Evolutionary conservation across 2,329 filamentous ascomycete genomes (phyloP).

Genomic region (Penicillium sp.): DNA sequence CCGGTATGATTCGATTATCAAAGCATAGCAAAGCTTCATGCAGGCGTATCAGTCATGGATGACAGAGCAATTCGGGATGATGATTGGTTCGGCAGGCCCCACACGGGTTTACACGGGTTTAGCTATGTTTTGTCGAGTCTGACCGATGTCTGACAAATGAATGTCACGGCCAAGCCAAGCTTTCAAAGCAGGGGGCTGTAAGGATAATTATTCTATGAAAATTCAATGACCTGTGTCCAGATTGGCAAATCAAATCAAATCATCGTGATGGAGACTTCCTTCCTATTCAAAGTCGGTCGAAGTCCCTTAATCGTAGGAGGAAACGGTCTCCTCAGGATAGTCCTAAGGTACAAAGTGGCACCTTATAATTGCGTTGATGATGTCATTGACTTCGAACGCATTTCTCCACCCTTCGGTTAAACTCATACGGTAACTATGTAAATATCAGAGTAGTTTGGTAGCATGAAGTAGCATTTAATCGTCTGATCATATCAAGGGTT

Average conservation of each 20-base stretch:
- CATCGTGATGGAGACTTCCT: neutral
- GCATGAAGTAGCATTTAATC: neutral
- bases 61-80: constrained; percentile 21
- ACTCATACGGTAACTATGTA: neutral
- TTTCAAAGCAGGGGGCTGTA: no score
- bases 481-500: neutral
- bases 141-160: constrained; percentile 44
- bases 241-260: neutral
- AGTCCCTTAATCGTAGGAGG: no score
- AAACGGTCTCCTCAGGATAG: no score
- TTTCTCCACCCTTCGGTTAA: neutral
- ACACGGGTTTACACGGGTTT: constrained; percentile 21
- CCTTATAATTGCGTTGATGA: constrained; percentile 4
- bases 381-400: constrained; percentile 18
- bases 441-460: neutral
- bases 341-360: neutral
- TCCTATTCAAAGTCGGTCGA: no score
- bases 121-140: constrained; percentile 33
- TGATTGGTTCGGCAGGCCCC: constrained; percentile 22
- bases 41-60: constrained; percentile 34
- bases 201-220: no score
- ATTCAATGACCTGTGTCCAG: neutral
- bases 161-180: neutral
- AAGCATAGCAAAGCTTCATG: constrained; percentile 19
- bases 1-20: constrained; percentile 15